Base-by-base conservation (phyloP, 208 protist species). In the Acanthamoeba quina region DNA sequence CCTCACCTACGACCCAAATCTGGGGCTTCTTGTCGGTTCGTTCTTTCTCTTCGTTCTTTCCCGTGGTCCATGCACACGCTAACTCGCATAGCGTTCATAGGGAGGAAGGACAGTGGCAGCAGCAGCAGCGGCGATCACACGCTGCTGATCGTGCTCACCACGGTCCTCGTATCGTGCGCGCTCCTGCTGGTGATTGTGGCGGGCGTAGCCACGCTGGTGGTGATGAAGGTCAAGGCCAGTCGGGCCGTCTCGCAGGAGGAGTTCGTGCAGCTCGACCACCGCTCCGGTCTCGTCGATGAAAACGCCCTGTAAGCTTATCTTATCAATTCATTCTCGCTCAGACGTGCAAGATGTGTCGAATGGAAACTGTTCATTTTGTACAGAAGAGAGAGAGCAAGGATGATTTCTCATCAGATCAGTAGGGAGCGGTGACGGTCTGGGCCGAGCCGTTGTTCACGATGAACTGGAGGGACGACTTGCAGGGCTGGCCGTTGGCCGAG, bases 111-210 rank as follows among this genome's bases (percentile, higher is more conserved):
- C 13, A 19, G 31, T 19, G 66, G 66, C 66, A 72, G 66, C n/a
- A 24, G 31, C 66, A 21, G 54, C 19, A 58, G 54, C 17, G 54
- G 37, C 13, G 66, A 72, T 7, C 26, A 72, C 66, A 72, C 66
- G 13, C 66, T 72, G 66, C 66, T 72, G 66, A 72, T 72, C 66
- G 66, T 72, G 26, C 66, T 72, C 66, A 72, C 66, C 6, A 72
- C 66, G 26, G 66, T 72, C 10, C 31, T 72, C 29, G 31, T 72
- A 17, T 72, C 66, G 31, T 72, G 66, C 24, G 66, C 66, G 26
- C 66, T 72, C 11, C 66, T 72, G 29, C 19, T 72, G 66, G 24
- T 72, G 29, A 7, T 72, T 3, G 29, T 31, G 11, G 66, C 31
- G 66, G 66, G 11, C 66, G 26, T 72, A 0, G 66, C 66, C 2